Base-by-base conservation (phyloP, 495 filamentous ascomycete genomes). In the Trichoderma erinaceum region DNA sequence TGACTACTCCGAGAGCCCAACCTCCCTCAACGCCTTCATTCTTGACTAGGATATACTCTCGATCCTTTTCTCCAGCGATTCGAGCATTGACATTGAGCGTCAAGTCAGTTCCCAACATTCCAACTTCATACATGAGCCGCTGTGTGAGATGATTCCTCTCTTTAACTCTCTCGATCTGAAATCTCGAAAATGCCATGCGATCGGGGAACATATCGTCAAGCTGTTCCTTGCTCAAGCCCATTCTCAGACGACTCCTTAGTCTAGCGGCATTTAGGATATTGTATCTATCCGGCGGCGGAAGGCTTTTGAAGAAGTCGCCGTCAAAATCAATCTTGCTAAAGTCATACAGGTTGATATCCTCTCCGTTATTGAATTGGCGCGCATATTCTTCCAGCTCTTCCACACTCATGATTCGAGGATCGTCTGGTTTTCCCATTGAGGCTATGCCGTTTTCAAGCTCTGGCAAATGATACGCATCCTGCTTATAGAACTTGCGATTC, bases 291-390 rank as follows among this genome's bases (percentile, higher is more conserved):
- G 87, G 90, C 10, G 92, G 86, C 1, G 95, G 95, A 56, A 99
- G 78, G 73, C 91, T 96, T 73, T 88, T 82, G 77, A 99, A 99
- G 78, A 99, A 98, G 18, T 91, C 84, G 66, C 92, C 89, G 71
- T 97, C 90, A 71, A 97, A 99, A 77, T 99, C 96, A 68, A 99
- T 99, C 76, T 98, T 98, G 68, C 90, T 93, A 71, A 97, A 98
- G 76, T 99, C 95, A 74, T 97, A 97, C n/a, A 97, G 80, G 73
- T 96, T 96, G 77, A 99, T 91, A 78, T 97, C 93, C 77, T 97
- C 95, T 44, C 94, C 95, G 68, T 86, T 88, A 70, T 96, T 86
- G 70, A 97, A 98, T 71, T 97, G 93, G 67, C 88, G 80, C 3
- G 95, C 92, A 75, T 98, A 99, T 66, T 94, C 88, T 76, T 97